Evolutionary conservation across 2,329 filamentous ascomycete species (phyloP), one percentile per base, ranked within the genome.

Genomic region (Apiospora hydei): DNA sequence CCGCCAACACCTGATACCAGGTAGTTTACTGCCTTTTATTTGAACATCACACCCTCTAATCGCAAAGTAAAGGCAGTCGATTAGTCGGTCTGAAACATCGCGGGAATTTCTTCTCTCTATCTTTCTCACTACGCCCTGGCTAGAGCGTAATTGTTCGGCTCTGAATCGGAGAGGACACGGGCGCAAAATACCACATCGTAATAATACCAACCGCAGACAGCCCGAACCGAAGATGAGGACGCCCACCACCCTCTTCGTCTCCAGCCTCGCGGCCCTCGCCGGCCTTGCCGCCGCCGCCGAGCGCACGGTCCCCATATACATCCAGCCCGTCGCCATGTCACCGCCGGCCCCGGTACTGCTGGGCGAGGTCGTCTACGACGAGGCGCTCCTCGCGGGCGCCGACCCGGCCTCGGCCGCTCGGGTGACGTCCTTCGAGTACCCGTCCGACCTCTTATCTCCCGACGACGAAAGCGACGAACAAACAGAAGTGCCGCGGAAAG

Each of bases 311-410:
- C 81, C 87, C 72, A 82, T 90, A 81, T 88, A 87, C 83, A 82
- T 90, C 76, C 88, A 90, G 74, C 84, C 87, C 70, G 79, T 90
- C 73, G 76, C 80, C 41, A 73, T 79, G 70, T 71, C 80, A 30
- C 74, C 80, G 61, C 72, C 80, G 46, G 72, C 79, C 8, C 82
- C 86, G 70, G 78, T 77, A 66, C 81, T 82, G n/a, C 87, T 92
- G 72, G 89, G 89, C 75, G 86, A 89, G 74, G 81, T 92, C 72
- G 81, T 84, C 72, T 91, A 89, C 84, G 85, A 90, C 78, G 78
- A 83, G n/a, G 78, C 83, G 3, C 79, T 83, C 51, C 80, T 81
- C 53, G 81, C 82, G n/a, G 82, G 87, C 47, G 64, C 24, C 66
- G 66, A 26, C 41, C 6, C 66, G 14, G 41, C 34, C 24, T 16